Evolutionary conservation across 495 filamentous ascomycete genomes (phyloP), one percentile per base, ranked within the genome.

Genomic region (Penicillium dipodomyicola): DNA sequence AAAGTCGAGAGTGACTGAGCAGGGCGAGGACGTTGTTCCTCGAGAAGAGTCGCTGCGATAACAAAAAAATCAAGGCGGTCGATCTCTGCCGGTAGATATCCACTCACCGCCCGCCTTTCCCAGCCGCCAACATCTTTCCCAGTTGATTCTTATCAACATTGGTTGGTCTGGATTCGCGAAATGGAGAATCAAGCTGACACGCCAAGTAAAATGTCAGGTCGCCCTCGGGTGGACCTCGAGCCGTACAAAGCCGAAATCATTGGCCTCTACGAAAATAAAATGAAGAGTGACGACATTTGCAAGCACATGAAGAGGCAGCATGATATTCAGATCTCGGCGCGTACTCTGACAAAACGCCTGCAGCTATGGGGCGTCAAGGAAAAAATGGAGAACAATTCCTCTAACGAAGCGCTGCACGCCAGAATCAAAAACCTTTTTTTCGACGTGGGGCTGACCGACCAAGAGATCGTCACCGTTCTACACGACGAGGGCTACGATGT

Each of bases 41-140:
- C 25, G 20, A 49, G 32, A 33, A 25, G 44, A 17, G 6, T 54
- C 41, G 29, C 35, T 37, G 50, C 63, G 65, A 67, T 67, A 67
- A 67, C 59, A 47, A 63, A 65, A 46, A 65, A 65, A 63, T 67
- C 65, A 25, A 49, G 52, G 65, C 65, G 65, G 65, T 67, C 55
- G 22, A n/a, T 15, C 63, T 67, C 57, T 65, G 59, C 60, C 48
- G 0, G 9, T 14, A 19, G 19, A 5, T 20, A 10, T 17, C 20
- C 4, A 14, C 41, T n/a, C 40, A 44, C 40, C 29, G 41, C 42
- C 52, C 50, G 50, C 11, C 42, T 52, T 25, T 25, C 49, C 47
- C 47, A 39, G 20, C 30, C 39, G 17, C 4, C 4, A 4, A 6
- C 30, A 39, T 39, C 19, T 20, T 20, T 15, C 1, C 30, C 33